Evolutionary conservation across 2,329 filamentous ascomycete genomes (phyloP).

Genomic region (Phialophora tarda): DNA sequence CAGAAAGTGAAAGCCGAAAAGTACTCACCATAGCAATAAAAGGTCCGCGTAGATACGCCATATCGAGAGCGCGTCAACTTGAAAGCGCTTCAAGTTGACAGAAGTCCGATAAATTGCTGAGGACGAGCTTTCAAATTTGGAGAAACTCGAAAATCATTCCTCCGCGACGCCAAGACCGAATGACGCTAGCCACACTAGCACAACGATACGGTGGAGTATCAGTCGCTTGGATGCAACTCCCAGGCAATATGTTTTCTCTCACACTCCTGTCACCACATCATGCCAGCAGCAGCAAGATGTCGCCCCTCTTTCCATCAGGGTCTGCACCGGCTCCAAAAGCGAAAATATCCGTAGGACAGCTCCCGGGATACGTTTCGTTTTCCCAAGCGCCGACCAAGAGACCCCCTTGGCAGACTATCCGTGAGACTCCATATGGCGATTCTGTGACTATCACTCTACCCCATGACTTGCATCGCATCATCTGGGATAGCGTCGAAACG

Average conservation of each 20-base stretch:
- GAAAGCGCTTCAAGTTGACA: background rate
- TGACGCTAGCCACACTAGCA: background rate
- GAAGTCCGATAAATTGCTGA: background rate
- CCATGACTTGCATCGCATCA: constrained; percentile 48
- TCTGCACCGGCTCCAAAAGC: constrained; percentile 28
- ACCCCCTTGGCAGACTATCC: constrained; percentile 75
- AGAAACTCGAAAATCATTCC: constrained; percentile 1
- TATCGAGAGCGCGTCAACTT: too few relatives aligned
- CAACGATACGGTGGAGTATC: background rate
- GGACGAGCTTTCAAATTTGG: constrained; percentile 3
- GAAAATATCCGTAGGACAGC: constrained; percentile 70
- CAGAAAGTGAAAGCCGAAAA: background rate
- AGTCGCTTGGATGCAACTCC: background rate
- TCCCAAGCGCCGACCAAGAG: constrained; percentile 72
- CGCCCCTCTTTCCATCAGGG: constrained; percentile 11
- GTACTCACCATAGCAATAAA: constrained; percentile 9
- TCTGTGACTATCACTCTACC: constrained; percentile 75
- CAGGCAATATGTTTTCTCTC: background rate
- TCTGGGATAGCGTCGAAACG: constrained; percentile 60
- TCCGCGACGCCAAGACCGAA: background rate
- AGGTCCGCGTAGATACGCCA: background rate
- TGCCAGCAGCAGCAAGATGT: constrained; percentile 12
- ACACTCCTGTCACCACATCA: background rate
- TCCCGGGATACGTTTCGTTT: constrained; percentile 67
- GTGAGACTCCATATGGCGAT: constrained; percentile 70